phyloP scores from a whole-genome alignment of 345 rosid genomes.

The Abelmoschus esculentus region DNA sequence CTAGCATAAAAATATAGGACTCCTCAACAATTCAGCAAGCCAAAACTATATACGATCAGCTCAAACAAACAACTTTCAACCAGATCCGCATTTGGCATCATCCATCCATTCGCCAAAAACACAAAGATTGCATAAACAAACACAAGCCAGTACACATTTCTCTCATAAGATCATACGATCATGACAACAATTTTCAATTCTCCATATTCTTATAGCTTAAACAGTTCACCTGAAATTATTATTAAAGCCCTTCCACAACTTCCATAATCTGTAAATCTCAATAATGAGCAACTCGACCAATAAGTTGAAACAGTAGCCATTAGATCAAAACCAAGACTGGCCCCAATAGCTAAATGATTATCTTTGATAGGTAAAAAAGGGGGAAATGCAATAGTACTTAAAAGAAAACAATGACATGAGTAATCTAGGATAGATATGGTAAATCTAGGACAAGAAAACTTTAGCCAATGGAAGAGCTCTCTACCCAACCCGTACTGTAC shows the following conservation, averaged over 20 bases:
- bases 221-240: conserved; percentile 1
- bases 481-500: conserved; percentile 26
- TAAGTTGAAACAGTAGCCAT: conserved; percentile 4
- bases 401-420: conserved; percentile 17
- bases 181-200: neutral
- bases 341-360: conserved; percentile 15
- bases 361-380: neutral
- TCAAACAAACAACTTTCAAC: too few species aligned
- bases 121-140: neutral
- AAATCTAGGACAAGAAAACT: conserved; percentile 18
- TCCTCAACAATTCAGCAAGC: too few species aligned
- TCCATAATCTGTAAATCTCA: neutral
- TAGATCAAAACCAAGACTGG: neutral
- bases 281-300: neutral
- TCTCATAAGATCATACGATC: neutral
- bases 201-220: neutral
- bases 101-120: neutral
- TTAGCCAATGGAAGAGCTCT: conserved; percentile 11
- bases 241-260: neutral
- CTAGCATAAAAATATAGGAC: too few species aligned
- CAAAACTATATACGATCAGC: too few species aligned
- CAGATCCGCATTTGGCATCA: neutral
- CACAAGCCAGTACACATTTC: too few species aligned
- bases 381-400: conserved; percentile 17
- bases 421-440: conserved; percentile 21